phyloP scores from a whole-genome alignment of 2,329 filamentous ascomycete species.

The Beauveria caledonica region DNA sequence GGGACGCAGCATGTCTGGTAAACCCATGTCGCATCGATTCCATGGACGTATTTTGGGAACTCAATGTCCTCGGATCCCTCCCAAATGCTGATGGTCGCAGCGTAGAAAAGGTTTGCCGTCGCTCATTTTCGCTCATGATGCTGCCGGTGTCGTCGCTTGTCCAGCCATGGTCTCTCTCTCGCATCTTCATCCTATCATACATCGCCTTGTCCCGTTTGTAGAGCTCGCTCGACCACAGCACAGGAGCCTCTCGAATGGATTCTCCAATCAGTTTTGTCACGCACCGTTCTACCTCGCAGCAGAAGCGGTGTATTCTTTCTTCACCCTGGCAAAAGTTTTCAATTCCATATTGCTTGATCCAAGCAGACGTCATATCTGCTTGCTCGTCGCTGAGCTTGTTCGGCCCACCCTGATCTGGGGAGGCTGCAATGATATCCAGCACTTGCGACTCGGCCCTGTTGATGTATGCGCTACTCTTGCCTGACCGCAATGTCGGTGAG shows the following conservation, averaged over 20 bases:
- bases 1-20: slow-evolving; percentile 46
- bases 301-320: slow-evolving; percentile 89
- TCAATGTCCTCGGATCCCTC: slow-evolving; percentile 49
- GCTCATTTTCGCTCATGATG: slow-evolving; percentile 46
- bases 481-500: slow-evolving; percentile 38
- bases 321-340: slow-evolving; percentile 94
- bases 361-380: slow-evolving; percentile 72
- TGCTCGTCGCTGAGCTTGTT: slow-evolving; percentile 97
- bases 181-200: slow-evolving; percentile 39
- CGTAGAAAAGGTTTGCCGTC: slow-evolving; percentile 35
- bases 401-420: slow-evolving; percentile 75
- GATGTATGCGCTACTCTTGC: slow-evolving; percentile 53
- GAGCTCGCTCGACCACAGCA: slow-evolving; percentile 86
- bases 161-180: slow-evolving; percentile 41
- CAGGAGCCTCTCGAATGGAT: slow-evolving; percentile 73
- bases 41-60: slow-evolving; percentile 56
- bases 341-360: slow-evolving; percentile 73
- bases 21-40: slow-evolving; percentile 59
- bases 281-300: slow-evolving; percentile 79
- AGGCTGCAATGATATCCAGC: slow-evolving; percentile 77
- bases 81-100: slow-evolving; percentile 44
- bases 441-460: slow-evolving; percentile 77
- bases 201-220: slow-evolving; percentile 68
- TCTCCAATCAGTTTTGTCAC: slow-evolving; percentile 80
- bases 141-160: slow-evolving; percentile 42